Percentiles rank a stretch among this genome's conserved stretches.
Evolutionary conservation across 73 alveolate genomes (phyloP).

Genomic region (Tetrahymena thermophila): DNA sequence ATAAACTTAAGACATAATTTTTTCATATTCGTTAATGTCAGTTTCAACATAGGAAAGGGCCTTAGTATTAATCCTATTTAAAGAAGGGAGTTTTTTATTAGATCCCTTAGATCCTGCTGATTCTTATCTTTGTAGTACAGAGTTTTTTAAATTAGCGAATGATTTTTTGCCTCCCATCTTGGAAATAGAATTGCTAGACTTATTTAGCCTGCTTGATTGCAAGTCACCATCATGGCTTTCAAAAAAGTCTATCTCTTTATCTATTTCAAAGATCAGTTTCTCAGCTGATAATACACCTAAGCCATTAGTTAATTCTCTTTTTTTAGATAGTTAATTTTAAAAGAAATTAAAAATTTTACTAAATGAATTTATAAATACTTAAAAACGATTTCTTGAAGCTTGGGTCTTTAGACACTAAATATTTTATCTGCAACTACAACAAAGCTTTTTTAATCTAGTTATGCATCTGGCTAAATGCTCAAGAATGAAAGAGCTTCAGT

Average conservation of each 20-base stretch:
- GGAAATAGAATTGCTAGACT: neutral
- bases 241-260: neutral
- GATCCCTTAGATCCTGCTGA: neutral
- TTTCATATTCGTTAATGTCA: neutral
- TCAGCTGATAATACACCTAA: neutral
- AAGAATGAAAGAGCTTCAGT: conserved; percentile 10
- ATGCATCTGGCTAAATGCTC: conserved; percentile 2
- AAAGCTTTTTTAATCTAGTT: neutral
- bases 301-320: neutral
- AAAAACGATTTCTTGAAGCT: conserved; percentile 24
- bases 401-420: neutral
- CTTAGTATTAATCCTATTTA: neutral
- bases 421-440: neutral
- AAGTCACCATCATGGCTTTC: neutral
- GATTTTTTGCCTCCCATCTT: neutral
- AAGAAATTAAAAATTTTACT: too few species aligned
- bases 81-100: neutral
- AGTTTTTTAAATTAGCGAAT: neutral
- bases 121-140: neutral
- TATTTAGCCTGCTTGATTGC: neutral
- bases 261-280: neutral
- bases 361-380: neutral
- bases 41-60: neutral
- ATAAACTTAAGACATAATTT: neutral
- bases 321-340: too few species aligned